Evolutionary conservation across 2,329 filamentous ascomycete genomes (phyloP), one percentile per base, ranked within the genome.

Genomic region (Ophiostoma pallidulum): DNA sequence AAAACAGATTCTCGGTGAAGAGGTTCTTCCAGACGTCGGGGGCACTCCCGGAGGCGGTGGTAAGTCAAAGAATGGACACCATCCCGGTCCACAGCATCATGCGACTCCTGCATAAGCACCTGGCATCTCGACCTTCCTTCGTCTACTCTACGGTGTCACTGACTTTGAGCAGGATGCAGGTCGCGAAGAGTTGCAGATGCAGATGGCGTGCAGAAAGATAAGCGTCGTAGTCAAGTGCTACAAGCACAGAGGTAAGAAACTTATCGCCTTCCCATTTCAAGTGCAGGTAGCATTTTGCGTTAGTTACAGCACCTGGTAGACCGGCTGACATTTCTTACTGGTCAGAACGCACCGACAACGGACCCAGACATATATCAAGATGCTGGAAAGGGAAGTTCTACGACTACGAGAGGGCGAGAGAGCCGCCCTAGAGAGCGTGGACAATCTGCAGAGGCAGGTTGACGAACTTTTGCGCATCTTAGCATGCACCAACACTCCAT

Each of bases 301-400:
- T 28, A 28, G 10, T 28, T 16, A 2, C 13, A 13, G 18, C 32
- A 9, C 5, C n/a, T 37, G 18, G n/a, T 37, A 10, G n/a, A 16
- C 35, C n/a, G 7, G 18, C 35, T 19, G 18, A 37, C 35, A 3
- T 4, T 19, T 19, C 18, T 5, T 7, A 12, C 8, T 20, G 4
- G 18, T 22, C 33, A 45, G 44, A 8, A 47, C 36, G 2, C 44
- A 47, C 14, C 37, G 44, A 4, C 44, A 47, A 19, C 28, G 44
- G 2, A 47, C 44, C 3, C 44, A 47, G 13, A 47, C 28, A 4
- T 47, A 47, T 22, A 47, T 47, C 13, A 47, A 47, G 24, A 47
- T 47, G 44, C 44, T 47, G 13, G 44, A 47, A 18, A n/a, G 37
- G 4, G 44, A 47, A 16, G 44, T 47, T 3, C 29, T 47, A 10